Evolutionary conservation across 2,329 filamentous ascomycete genomes (phyloP), one percentile per base, ranked within the genome.

Genomic region (Lojkania enalia): DNA sequence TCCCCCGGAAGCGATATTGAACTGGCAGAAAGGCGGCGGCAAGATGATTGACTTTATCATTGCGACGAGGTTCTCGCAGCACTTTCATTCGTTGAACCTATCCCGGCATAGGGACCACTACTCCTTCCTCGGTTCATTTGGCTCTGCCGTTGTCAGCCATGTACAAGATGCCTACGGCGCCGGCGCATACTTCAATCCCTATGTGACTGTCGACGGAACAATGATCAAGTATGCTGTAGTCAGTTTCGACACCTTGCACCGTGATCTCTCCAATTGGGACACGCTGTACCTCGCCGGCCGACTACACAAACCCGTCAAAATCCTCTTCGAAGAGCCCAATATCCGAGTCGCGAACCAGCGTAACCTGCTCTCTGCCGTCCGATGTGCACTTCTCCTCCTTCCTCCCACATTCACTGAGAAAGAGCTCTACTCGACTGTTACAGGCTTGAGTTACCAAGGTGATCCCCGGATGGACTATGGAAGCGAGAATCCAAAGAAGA

Each of bases 11-110:
- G 88, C 89, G 1, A 85, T 97, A 5, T 77, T 87, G 55, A 88
- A 90, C 56, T 88, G 90, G 55, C 92, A 97, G 70, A 85, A 89
- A 60, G 88, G 89, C 20, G 84, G 85, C 1, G 90, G 90, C 11
- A 96, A 96, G 74, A 95, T 97, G 85, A 95, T 99, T 53, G 94
- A 99, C 72, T 96, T 99, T 67, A 95, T 99, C 57, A 94, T 99
- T 66, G 94, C 92, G 19, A 92, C 97, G 9, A 89, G 88, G 1
- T 89, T 95, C 69, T 90, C 88, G 1, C 88, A 99, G 66, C 94
- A 99, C 72, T 99, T 92, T 89, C 94, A 99, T 72, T 91, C 87
- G 23, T 78, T 99, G 49, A 99, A 99, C 63, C 77, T 99, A 58
- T 79, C 81, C 54, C 87, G 96, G 67, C 87, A 99, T 64, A 86